Base-by-base conservation (phyloP, 805 yeast species). In the Pichia thaimueangensis region DNA sequence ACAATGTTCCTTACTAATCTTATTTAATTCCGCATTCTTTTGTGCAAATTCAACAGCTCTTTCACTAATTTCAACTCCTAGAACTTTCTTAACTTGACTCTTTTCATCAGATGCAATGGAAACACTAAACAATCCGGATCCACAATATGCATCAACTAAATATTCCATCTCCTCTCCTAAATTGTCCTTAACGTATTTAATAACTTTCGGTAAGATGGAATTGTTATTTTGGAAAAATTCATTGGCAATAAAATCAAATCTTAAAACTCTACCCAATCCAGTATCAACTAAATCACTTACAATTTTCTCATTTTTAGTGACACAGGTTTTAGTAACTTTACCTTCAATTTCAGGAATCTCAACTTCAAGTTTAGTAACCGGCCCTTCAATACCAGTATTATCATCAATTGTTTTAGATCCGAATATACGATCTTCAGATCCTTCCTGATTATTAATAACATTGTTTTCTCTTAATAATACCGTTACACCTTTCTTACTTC, bases 221-320 rank as follows among this genome's bases (percentile, higher is more conserved):
- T 88, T 89, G 65, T 91, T 91, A 65, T 91, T 91, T 65, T 91
- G 98, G 71, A 93, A 93, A 59, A 93, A 93, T 60, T 89, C 96
- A 43, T 96, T 95, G 0, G 97, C 97, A 25, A 88, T 80, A 62
- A 86, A 93, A 56, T 85, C 81, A 63, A 93, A 93, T 39, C 79
- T 74, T 61, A 72, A 78, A 11, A 25, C 32, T 21, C 37, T 39
- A 23, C 49, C 49, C 22, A 45, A 31, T 20, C 51, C 51, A 2
- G 91, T 95, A 45, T 76, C 73, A 34, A 84, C 74, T 52, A 74
- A 75, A 57, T 89, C 97, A 8, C 78, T 77, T 41, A 91, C 93
- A 39, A 86, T 78, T 46, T 81, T 85, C 59, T 89, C 79, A 25
- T 85, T 64, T 45, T 84, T 74, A 0, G 95, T 86, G 12, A 82